Evolutionary conservation across 1,284 basidiomycete species (phyloP).

Genomic region (Ganoderma leucocontextum): DNA sequence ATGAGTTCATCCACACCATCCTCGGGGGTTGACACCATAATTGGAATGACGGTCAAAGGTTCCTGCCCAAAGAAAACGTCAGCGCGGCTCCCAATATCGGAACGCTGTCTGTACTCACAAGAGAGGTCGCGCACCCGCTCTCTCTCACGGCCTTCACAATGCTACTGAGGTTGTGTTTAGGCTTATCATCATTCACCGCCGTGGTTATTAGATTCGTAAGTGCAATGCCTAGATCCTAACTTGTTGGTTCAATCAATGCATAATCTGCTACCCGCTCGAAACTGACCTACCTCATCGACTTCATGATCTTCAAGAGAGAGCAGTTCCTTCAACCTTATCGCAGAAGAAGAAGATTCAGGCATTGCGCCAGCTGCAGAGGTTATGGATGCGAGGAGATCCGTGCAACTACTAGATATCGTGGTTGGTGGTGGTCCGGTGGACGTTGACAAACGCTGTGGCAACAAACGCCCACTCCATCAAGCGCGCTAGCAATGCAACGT

Average conservation of each 20-base stretch:
- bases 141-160: slow-evolving; percentile 34
- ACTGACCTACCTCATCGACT: slow-evolving; percentile 25
- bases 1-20: slow-evolving; percentile 53
- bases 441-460: too few species aligned
- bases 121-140: slow-evolving; percentile 26
- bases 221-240: slow-evolving; percentile 32
- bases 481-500: neutral
- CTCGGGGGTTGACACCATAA: slow-evolving; percentile 50
- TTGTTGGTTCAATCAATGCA: slow-evolving; percentile 18
- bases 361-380: neutral
- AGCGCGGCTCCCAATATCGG: neutral
- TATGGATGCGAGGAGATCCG: neutral
- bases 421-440: neutral
- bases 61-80: slow-evolving; percentile 49
- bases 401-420: neutral
- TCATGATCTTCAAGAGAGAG: slow-evolving; percentile 17
- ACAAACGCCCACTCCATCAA: neutral
- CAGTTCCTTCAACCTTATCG: neutral
- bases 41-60: slow-evolving; percentile 56
- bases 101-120: slow-evolving; percentile 32
- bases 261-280: neutral
- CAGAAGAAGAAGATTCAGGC: neutral
- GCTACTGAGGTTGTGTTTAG: slow-evolving; percentile 30
- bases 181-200: slow-evolving; percentile 37
- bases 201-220: slow-evolving; percentile 37